Conservation (phyloP, 2,329 filamentous ascomycete species). For the Trichoderma endophyticum region DNA sequence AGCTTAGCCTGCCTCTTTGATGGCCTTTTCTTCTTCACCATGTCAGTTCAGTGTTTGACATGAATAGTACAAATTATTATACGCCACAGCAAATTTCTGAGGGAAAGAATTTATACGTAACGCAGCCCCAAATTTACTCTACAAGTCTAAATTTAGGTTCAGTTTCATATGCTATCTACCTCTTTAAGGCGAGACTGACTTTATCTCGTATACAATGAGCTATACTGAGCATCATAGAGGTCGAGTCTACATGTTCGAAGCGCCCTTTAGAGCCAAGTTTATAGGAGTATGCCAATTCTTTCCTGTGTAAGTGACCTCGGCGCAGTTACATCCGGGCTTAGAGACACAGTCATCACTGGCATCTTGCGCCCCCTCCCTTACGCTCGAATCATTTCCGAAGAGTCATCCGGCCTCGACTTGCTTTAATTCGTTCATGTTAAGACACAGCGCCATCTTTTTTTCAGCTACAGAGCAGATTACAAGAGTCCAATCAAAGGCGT, state of each 20-base stretch:
- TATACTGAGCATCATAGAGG: not conserved
- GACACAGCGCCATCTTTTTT: not conserved
- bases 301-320: not conserved
- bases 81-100: not conserved
- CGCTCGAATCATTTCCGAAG: not conserved
- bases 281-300: not conserved
- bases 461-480: not conserved
- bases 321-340: not conserved
- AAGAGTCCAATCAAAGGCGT: not conserved
- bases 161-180: not conserved
- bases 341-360: not conserved
- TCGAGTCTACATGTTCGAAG: not conserved
- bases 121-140: not conserved
- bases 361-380: not conserved
- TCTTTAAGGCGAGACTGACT: not conserved
- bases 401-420: not conserved
- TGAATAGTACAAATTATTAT: not conserved
- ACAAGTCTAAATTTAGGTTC: not conserved
- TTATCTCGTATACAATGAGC: not conserved
- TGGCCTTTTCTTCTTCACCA: not conserved
- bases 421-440: not conserved
- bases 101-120: not conserved
- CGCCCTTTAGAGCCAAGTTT: not conserved
- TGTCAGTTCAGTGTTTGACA: not conserved
- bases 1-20: too few species aligned